Conservation (phyloP, 441 rosid species). For the Adansonia madagascariensis region DNA sequence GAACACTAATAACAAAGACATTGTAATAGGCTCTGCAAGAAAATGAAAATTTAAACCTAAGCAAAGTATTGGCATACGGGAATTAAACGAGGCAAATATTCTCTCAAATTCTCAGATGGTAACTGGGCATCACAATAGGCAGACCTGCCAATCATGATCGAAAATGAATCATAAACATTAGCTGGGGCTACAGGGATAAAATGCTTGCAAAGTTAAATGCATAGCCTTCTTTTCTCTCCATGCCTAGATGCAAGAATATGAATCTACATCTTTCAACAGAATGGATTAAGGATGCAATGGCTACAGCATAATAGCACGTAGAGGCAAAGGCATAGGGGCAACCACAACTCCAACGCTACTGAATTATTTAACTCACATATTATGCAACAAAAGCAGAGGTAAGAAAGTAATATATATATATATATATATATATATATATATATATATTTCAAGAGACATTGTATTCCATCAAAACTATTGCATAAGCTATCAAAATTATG, state of each 20-base stretch:
- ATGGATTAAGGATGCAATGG: not conserved
- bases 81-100: constrained; percentile 79
- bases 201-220: not conserved
- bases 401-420: not conserved
- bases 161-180: constrained; percentile 24
- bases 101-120: constrained; percentile 79
- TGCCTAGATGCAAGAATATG: not conserved
- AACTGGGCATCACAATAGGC: constrained; percentile 86
- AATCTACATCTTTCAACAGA: not conserved
- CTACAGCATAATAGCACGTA: constrained; percentile 10
- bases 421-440: not conserved
- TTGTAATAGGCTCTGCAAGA: constrained; percentile 16
- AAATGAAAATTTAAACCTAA: constrained; percentile 24
- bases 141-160: constrained; percentile 65
- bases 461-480: not conserved
- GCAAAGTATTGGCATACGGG: constrained; percentile 51
- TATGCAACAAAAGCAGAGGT: not conserved
- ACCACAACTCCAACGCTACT: not conserved
- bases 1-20: constrained; percentile 18
- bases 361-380: not conserved
- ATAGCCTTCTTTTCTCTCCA: not conserved
- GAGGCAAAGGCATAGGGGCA: not conserved
- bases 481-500: constrained; percentile 14
- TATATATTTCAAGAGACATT: not conserved
- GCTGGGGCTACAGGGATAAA: not conserved